Percentiles rank a stretch among this genome's conserved stretches.
These are phyloP conservation scores for Yarrowia sp. DNA, from an alignment of 805 yeast species.

Conservation along the genomic window DNA sequence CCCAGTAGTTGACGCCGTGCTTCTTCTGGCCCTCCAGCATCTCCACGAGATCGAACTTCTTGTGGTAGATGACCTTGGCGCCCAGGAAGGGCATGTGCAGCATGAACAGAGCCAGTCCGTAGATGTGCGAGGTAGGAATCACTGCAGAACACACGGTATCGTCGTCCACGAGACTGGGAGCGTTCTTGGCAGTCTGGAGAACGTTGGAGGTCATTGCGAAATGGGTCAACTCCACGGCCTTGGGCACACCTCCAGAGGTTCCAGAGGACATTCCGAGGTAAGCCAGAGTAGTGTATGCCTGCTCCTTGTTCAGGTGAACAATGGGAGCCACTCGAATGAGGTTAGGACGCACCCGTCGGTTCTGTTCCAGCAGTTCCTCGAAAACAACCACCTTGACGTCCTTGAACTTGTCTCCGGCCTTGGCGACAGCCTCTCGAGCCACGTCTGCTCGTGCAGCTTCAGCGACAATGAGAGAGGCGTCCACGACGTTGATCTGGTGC, in stretches of 20 bases:
- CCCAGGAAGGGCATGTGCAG: slow-evolving; percentile 36
- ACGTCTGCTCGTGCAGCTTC: slow-evolving; percentile 21
- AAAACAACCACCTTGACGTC: slow-evolving; percentile 24
- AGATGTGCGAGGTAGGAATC: slow-evolving; percentile 50
- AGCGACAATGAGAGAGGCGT: slow-evolving; percentile 19
- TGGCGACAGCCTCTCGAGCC: slow-evolving; percentile 51
- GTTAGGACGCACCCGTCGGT: slow-evolving; percentile 30
- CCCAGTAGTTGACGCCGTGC: slow-evolving; percentile 52
- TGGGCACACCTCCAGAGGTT: slow-evolving; percentile 62
- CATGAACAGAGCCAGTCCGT: slow-evolving; percentile 49
- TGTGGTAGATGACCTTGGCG: slow-evolving; percentile 29
- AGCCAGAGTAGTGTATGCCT: slow-evolving; percentile 41
- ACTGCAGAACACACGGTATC: slow-evolving; percentile 50
- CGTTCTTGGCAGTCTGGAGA: slow-evolving; percentile 42
- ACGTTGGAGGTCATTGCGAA: slow-evolving; percentile 56
- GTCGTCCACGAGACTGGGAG: slow-evolving; percentile 54
- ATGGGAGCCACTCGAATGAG: slow-evolving; percentile 25
- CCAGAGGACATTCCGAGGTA: slow-evolving; percentile 50
- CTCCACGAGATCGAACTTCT: slow-evolving; percentile 36
- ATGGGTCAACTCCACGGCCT: slow-evolving; percentile 77
- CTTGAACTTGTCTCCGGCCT: slow-evolving; percentile 52
- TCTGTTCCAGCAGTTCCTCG: slow-evolving; percentile 29
- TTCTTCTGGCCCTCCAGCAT: slow-evolving; percentile 41
- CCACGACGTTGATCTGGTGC: slow-evolving; percentile 40
- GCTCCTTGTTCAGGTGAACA: slow-evolving; percentile 9